Conservation (phyloP, 495 filamentous ascomycete genomes). For the Parmelia sp. region DNA sequence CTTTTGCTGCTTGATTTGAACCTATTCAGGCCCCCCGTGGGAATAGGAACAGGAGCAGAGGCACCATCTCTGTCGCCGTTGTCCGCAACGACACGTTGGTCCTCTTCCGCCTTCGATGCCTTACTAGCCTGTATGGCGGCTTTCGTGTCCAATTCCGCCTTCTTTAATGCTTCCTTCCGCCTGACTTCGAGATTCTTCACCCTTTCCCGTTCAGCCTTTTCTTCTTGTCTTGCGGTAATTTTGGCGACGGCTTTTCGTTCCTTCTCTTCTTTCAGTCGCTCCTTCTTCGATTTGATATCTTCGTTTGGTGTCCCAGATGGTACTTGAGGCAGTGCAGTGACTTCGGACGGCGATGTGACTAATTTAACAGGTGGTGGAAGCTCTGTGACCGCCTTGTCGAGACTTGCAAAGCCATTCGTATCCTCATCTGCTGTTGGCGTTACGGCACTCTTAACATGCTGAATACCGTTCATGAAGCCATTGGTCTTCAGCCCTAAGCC, state of each 20-base stretch:
- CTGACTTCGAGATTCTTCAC: constrained; percentile 55
- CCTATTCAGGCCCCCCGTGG: constrained; percentile 41
- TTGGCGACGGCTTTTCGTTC: constrained; percentile 62
- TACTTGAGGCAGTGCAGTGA: constrained; percentile 36
- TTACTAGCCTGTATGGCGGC: constrained; percentile 54
- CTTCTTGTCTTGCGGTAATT: constrained; percentile 59
- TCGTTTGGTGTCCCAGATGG: constrained; percentile 37
- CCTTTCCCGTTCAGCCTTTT: constrained; percentile 58
- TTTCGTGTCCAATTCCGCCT: constrained; percentile 54
- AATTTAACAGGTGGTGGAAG: constrained; percentile 12
- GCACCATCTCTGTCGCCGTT: constrained; percentile 34
- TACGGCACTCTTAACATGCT: constrained; percentile 23
- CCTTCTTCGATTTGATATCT: constrained; percentile 42
- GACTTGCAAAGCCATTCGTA: constrained; percentile 10
- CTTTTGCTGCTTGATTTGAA: constrained; percentile 56
- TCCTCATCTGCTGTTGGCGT: constrained; percentile 21
- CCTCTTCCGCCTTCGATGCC: constrained; percentile 45
- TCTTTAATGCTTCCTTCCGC: constrained; percentile 44
- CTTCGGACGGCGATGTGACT: constrained; percentile 10
- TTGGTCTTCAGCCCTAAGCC: constrained; percentile 27
- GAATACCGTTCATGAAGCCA: constrained; percentile 25
- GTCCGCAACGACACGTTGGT: constrained; percentile 34
- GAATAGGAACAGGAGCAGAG: constrained; percentile 34
- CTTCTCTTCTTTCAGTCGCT: constrained; percentile 53
- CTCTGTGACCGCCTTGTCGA: constrained; percentile 24